Evolutionary conservation across 176 grass and related monocot species (phyloP).

Genomic region (Elymus sibiricus): DNA sequence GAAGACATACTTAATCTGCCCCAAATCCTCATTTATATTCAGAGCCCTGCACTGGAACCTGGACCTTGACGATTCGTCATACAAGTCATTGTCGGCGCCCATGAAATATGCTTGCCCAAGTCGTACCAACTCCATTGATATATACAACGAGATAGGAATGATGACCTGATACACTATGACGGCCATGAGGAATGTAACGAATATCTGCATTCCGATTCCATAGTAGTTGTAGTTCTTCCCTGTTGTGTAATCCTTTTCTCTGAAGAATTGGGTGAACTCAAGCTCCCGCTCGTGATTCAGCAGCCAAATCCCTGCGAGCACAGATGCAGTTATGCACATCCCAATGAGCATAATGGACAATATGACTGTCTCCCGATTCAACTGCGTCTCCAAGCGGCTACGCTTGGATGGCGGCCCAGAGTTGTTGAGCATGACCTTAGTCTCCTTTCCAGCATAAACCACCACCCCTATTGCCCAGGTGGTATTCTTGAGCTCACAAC

Average conservation of each 20-base stretch:
- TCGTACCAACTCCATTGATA: constrained; percentile 89
- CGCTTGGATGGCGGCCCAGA: constrained; percentile 69
- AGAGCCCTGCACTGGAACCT: constrained; percentile 86
- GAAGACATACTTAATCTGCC: constrained; percentile 85
- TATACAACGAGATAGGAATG: constrained; percentile 94
- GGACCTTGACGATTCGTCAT: constrained; percentile 48
- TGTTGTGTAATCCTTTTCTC: constrained; percentile 62
- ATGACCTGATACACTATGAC: constrained; percentile 89
- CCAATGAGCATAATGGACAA: constrained; percentile 62
- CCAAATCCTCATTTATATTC: constrained; percentile 95
- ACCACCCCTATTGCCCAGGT: constrained; percentile 76
- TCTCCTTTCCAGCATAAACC: constrained; percentile 80
- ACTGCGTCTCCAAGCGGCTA: constrained; percentile 64
- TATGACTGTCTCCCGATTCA: constrained; percentile 72
- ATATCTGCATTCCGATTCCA: constrained; percentile 70
- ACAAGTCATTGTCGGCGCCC: constrained; percentile 54
- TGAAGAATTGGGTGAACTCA: constrained; percentile 62
- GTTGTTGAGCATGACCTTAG: constrained; percentile 92
- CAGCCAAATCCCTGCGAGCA: constrained; percentile 71
- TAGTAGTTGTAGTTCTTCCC: constrained; percentile 73
- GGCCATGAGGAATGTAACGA: constrained; percentile 71
- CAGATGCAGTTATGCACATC: constrained; percentile 51
- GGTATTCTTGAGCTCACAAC: constrained; percentile 89
- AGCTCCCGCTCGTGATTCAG: constrained; percentile 44
- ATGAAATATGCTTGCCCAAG: constrained; percentile 83